phyloP scores from a whole-genome alignment of 2,329 filamentous ascomycete species.

The Aspergillus sojae region DNA sequence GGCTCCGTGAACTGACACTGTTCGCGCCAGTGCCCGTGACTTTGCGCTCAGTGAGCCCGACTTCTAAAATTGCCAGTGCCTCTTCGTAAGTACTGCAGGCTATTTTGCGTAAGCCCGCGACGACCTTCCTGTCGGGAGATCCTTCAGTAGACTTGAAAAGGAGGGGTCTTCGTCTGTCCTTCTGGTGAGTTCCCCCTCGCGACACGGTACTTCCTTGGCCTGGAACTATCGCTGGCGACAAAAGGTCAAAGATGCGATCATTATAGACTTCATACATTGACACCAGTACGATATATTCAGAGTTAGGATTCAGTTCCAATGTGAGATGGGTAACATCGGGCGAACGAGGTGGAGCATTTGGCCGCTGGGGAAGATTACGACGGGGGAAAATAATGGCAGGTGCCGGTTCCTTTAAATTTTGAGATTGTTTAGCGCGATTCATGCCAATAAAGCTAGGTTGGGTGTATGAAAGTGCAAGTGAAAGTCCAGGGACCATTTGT shows the following conservation, averaged over 20 bases:
- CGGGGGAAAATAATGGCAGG: constrained; percentile 60
- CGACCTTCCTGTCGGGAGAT: constrained; percentile 89
- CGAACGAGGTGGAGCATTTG: constrained; percentile 70
- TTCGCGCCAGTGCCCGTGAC: constrained; percentile 93
- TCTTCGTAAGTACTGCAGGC: constrained; percentile 81
- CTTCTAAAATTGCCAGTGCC: constrained; percentile 85
- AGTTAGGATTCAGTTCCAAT: constrained; percentile 66
- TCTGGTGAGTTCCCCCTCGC: constrained; percentile 54
- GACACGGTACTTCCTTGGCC: constrained; percentile 42
- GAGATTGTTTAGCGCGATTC: constrained; percentile 41
- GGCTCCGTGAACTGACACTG: constrained; percentile 86
- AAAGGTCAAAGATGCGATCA: constrained; percentile 91
- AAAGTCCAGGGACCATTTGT: constrained; percentile 15
- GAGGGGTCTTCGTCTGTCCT: constrained; percentile 76
- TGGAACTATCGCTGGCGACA: constrained; percentile 60
- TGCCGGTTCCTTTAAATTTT: constrained; percentile 56
- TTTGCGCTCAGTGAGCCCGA: constrained; percentile 80
- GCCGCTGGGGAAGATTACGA: constrained; percentile 65
- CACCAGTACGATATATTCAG: constrained; percentile 84
- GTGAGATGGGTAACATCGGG: constrained; percentile 74
- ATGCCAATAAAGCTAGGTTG: constrained; percentile 23
- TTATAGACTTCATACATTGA: constrained; percentile 99
- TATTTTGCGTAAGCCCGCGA: constrained; percentile 87
- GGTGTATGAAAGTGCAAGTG: constrained; percentile 28
- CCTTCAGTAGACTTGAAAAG: constrained; percentile 90